Evolutionary conservation across 495 filamentous ascomycete species (phyloP).

Genomic region (Penicillium goetzii): DNA sequence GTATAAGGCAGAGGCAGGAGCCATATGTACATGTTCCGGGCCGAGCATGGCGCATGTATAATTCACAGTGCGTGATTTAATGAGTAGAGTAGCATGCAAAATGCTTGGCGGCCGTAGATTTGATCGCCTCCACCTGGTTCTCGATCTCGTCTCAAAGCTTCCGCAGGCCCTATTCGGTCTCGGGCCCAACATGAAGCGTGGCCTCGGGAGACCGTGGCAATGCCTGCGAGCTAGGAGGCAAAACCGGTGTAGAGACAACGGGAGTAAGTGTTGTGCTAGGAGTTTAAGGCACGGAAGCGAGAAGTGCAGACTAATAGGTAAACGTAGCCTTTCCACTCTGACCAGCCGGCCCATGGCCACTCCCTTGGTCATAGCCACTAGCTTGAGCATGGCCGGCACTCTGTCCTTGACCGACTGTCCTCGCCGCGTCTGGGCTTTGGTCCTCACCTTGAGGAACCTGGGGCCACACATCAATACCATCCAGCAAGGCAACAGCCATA

Average conservation of each 20-base stretch:
- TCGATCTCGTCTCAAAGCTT: neutral
- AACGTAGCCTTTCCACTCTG: neutral
- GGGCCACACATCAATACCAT: constrained; percentile 57
- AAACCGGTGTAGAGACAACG: neutral
- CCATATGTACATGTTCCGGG: constrained; percentile 1
- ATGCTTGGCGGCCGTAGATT: neutral
- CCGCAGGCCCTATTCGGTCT: neutral
- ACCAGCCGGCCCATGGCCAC: neutral
- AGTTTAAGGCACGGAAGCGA: neutral
- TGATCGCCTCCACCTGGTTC: neutral
- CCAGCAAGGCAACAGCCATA: constrained; percentile 53
- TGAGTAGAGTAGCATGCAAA: neutral
- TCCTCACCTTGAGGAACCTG: constrained; percentile 28
- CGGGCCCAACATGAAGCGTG: neutral
- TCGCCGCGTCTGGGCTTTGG: constrained; percentile 13
- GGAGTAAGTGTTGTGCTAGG: neutral
- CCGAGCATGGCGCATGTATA: neutral
- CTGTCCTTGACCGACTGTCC: neutral
- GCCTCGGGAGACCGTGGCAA: neutral
- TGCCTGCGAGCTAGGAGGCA: neutral
- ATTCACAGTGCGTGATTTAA: neutral
- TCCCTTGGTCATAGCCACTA: neutral
- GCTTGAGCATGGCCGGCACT: neutral
- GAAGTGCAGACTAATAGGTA: neutral
- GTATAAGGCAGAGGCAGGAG: neutral